Conservation (phyloP, 306 rosid genomes). For the Echinosophora koreensis region DNA sequence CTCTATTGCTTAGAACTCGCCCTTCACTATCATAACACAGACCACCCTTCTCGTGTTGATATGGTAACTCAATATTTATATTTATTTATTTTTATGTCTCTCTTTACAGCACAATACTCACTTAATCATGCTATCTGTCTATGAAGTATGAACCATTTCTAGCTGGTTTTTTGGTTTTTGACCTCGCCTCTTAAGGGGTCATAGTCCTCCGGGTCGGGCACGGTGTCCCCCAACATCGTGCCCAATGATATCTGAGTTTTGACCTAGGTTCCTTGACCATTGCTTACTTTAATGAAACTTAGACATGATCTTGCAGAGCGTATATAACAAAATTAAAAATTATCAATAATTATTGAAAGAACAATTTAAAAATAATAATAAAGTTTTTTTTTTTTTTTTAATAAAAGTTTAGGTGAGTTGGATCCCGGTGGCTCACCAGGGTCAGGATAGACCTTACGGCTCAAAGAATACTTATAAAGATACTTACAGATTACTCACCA, state of each 20-base stretch:
- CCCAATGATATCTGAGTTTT: constrained; percentile 50
- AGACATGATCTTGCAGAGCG: no score
- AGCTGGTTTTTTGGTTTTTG: constrained; percentile 3
- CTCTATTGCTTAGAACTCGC: constrained; percentile 92
- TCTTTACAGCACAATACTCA: constrained; percentile 16
- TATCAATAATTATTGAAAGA: no score
- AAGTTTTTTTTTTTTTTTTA: no score
- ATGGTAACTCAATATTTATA: constrained; percentile 56
- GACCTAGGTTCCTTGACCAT: constrained; percentile 45
- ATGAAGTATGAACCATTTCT: background rate
- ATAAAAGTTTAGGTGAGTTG: no score
- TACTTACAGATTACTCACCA: no score
- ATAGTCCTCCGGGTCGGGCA: constrained; percentile 2
- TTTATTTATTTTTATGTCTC: background rate
- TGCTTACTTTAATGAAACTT: constrained; percentile 31
- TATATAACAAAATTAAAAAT: no score
- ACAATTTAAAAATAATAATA: no score
- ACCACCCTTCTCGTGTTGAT: constrained; percentile 59
- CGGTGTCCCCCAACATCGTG: background rate
- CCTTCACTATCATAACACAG: constrained; percentile 63
- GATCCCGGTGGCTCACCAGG: no score
- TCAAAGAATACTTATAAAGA: no score
- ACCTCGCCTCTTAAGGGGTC: background rate
- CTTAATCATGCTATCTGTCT: background rate
- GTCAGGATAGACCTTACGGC: no score